phyloP scores from a whole-genome alignment of 1,284 basidiomycete genomes.

The Fistulinella cinereoalba region DNA sequence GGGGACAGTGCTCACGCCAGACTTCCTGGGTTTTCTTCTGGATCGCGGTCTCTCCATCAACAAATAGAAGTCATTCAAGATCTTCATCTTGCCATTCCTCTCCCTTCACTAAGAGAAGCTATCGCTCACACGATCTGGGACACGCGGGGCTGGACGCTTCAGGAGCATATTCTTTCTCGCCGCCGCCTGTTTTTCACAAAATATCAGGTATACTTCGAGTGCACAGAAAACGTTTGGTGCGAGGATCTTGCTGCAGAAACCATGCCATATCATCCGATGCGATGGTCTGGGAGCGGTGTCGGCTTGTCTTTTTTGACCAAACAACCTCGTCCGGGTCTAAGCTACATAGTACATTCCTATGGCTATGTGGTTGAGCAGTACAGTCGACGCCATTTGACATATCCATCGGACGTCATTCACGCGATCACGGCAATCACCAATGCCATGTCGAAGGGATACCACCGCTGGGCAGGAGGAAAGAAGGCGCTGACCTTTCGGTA shows the following conservation, averaged over 20 bases:
- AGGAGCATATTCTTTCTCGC: background rate
- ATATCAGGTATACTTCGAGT: background rate
- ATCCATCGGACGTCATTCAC: background rate
- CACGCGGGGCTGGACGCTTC: background rate
- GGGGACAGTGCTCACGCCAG: too few species aligned
- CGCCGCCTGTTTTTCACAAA: background rate
- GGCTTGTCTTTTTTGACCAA: too few species aligned
- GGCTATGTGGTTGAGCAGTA: background rate
- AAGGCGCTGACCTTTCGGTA: background rate
- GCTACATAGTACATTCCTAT: too few species aligned
- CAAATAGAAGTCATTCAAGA: background rate
- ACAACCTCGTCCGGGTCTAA: too few species aligned
- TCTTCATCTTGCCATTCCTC: background rate
- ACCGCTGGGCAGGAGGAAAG: background rate
- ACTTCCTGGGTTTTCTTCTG: background rate
- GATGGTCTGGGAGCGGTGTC: background rate
- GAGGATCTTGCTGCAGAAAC: background rate
- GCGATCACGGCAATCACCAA: background rate
- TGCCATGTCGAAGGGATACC: background rate
- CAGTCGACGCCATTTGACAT: background rate
- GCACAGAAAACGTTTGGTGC: background rate
- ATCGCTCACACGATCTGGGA: background rate
- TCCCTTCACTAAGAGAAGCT: background rate
- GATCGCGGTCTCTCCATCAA: background rate
- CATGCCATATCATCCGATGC: background rate